phyloP scores from a whole-genome alignment of 805 yeast genomes.

The Grigorovia transvaalensis region DNA sequence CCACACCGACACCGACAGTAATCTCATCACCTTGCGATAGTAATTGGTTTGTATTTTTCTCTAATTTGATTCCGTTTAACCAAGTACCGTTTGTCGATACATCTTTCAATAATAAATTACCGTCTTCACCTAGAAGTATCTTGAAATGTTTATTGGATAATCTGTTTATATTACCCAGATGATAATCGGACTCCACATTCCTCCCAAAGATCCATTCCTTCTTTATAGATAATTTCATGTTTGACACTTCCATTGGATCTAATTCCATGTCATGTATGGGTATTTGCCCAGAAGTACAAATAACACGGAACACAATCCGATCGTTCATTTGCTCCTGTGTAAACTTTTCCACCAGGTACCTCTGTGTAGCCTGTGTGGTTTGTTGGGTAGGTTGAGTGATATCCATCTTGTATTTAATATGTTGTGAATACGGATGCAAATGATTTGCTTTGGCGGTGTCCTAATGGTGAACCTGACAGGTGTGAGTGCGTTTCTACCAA shows the following conservation, averaged over 20 bases:
- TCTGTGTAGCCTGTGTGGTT: slow-evolving; percentile 34
- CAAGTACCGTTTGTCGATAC: slow-evolving; percentile 88
- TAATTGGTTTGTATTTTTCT: slow-evolving; percentile 68
- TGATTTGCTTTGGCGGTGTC: too few species aligned
- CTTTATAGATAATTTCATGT: slow-evolving; percentile 19
- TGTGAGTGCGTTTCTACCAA: not conserved
- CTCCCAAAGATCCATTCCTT: slow-evolving; percentile 69
- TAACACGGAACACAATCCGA: slow-evolving; percentile 42
- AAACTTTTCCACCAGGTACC: slow-evolving; percentile 27
- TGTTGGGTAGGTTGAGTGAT: slow-evolving; percentile 36
- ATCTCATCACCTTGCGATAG: slow-evolving; percentile 90
- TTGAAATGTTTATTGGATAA: slow-evolving; percentile 67
- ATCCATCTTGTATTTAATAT: slow-evolving; percentile 1
- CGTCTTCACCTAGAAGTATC: slow-evolving; percentile 54
- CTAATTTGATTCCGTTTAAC: slow-evolving; percentile 62
- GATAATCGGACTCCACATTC: slow-evolving; percentile 49
- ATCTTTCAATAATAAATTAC: slow-evolving; percentile 44
- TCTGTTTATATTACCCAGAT: slow-evolving; percentile 50
- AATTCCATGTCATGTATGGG: slow-evolving; percentile 36
- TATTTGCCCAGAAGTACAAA: slow-evolving; percentile 51
- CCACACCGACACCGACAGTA: slow-evolving; percentile 78
- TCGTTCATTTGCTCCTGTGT: slow-evolving; percentile 32
- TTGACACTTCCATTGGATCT: slow-evolving; percentile 24
- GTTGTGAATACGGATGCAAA: not conserved
- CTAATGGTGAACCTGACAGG: too few species aligned